Conservation (phyloP, 805 yeast species). For the Cyberlindnera suaveolens region DNA sequence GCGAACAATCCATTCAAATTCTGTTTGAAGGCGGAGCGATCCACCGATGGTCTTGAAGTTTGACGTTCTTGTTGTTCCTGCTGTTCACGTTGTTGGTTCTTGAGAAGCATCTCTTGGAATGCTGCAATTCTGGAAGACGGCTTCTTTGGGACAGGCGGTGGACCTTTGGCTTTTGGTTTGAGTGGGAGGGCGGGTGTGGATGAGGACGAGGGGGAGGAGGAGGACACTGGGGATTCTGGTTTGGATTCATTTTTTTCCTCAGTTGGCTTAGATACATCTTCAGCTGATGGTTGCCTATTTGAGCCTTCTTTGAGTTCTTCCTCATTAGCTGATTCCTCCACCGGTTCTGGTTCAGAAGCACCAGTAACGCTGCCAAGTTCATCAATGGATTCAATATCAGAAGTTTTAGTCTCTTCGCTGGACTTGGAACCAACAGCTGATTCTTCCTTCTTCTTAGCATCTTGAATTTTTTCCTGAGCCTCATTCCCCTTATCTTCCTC, state of each 20-base stretch:
- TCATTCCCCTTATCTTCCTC: background rate
- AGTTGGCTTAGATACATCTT: no score
- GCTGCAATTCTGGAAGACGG: constrained; percentile 77
- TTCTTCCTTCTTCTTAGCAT: constrained; percentile 4
- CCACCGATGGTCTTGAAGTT: background rate
- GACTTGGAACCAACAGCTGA: background rate
- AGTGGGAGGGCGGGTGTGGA: background rate
- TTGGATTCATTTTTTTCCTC: no score
- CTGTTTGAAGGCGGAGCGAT: constrained; percentile 39
- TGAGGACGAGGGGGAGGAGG: background rate
- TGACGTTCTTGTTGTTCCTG: constrained; percentile 46
- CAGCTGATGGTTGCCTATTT: background rate
- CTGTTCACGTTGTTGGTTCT: constrained; percentile 47
- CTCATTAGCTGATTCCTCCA: background rate
- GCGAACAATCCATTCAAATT: constrained; percentile 58
- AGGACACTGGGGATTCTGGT: background rate
- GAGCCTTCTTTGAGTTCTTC: background rate
- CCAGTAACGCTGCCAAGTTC: no score
- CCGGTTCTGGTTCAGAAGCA: no score
- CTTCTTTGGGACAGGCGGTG: constrained; percentile 73
- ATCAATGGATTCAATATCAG: background rate
- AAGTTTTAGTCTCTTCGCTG: background rate
- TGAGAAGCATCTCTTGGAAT: constrained; percentile 67
- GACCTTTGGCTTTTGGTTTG: constrained; percentile 26
- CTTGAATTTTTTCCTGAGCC: background rate